These are phyloP conservation scores for Colletotrichum horii DNA, from an alignment of 2,329 filamentous ascomycete species.

Conservation along the genomic window DNA sequence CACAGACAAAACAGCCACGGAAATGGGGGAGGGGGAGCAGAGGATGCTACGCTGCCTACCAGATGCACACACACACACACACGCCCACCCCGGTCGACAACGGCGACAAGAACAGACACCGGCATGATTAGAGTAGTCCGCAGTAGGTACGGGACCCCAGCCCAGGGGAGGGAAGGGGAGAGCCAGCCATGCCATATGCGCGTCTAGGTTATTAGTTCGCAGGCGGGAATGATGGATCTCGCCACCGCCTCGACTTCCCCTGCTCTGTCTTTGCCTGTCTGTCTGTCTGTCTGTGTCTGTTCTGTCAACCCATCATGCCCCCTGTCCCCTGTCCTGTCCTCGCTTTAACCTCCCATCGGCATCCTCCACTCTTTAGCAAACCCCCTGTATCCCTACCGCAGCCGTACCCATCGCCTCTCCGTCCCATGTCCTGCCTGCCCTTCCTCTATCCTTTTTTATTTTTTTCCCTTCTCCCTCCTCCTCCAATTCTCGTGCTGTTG, in stretches of 20 bases:
- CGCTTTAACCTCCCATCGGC: neutral
- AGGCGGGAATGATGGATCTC: neutral
- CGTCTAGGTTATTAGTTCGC: neutral
- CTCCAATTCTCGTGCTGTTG: neutral
- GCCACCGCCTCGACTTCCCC: conserved; percentile 5
- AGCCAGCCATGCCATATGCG: neutral
- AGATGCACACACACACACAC: neutral
- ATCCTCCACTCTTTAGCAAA: neutral
- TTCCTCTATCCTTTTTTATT: neutral
- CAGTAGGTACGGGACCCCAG: neutral
- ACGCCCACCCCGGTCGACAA: neutral
- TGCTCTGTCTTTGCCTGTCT: neutral
- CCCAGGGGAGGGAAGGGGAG: neutral
- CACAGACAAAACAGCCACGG: neutral
- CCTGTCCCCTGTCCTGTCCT: neutral
- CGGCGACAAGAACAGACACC: neutral
- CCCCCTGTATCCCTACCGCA: neutral
- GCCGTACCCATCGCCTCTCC: neutral
- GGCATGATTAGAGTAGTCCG: neutral
- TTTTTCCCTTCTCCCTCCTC: neutral
- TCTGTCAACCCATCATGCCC: neutral
- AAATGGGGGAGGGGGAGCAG: neutral
- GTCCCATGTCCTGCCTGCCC: neutral
- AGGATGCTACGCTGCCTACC: neutral
- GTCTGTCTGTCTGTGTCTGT: neutral